Base-by-base conservation (phyloP, 2,329 filamentous ascomycete species). In the Exophiala lecanii-corni region DNA sequence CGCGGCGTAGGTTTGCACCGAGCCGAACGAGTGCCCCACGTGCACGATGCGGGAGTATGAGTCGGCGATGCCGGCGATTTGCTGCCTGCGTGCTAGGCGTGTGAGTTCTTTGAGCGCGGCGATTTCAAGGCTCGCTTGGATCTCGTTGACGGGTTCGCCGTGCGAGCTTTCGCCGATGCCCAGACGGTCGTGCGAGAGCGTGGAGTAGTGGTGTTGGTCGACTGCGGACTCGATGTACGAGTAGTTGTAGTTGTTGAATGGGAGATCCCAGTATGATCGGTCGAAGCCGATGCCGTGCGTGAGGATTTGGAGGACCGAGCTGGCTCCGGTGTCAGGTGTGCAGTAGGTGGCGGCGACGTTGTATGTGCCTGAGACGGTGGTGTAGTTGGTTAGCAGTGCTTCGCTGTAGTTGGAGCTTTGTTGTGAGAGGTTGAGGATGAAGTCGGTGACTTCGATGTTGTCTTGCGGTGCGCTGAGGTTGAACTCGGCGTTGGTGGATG, bases 21-120 rank as follows among this genome's bases (percentile, higher is more conserved):
- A 79, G 21, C 81, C 81, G 53, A 80, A 84, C 0, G 75, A 79
- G 64, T 84, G 51, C 13, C 80, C 81, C 12, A 81, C 68, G 57
- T 84, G 79, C 6, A 79, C 65, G 17, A 78, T 63, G 33, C 56
- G 44, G 52, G 15, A 50, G 52, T 66, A 70, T 15, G 32, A 50
- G 35, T 59, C 51, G 19, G 57, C 57, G n/a, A 75, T 59, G 15
- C 64, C 61, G 0, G 65, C 57, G 17, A 82, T 62, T 0, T 56
- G 54, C 35, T 73, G 72, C 1, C 59, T 54, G 20, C 74, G 72
- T 2, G 79, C 64, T 49, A 64, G 61, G 9, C 58, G 57, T 0
- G 79, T 82, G 3, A 84, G 62, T 2, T 67, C 64, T 23, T 67
- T 65, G 17, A 83, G 70, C 7, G 76, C 77, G 18, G 73, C 72